Conservation (phyloP, 257 asterid species). For the Anisodus tanguticus region DNA sequence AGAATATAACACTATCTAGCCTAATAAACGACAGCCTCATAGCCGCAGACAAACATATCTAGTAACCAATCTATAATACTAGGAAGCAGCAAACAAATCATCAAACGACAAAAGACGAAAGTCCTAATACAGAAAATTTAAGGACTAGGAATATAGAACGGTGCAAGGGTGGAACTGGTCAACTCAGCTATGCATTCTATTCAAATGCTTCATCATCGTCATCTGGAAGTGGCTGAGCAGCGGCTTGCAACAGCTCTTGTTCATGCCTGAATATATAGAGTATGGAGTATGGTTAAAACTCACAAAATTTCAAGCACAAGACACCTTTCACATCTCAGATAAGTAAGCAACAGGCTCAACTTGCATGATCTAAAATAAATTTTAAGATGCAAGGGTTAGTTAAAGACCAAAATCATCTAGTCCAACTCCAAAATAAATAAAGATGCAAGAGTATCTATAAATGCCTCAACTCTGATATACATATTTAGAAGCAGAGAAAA, state of each 20-base stretch:
- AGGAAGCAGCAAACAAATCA: slow-evolving; percentile 19
- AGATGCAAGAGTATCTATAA: background rate
- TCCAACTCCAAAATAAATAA: slow-evolving; percentile 4
- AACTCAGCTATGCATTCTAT: slow-evolving; percentile 29
- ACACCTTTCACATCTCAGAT: background rate
- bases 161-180: background rate
- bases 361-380: background rate
- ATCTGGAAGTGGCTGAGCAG: slow-evolving; percentile 82
- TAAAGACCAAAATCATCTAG: background rate
- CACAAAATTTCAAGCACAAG: background rate
- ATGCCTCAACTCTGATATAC: background rate
- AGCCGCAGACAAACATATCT: background rate
- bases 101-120: background rate
- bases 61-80: background rate
- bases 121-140: slow-evolving; percentile 1
- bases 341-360: slow-evolving; percentile 11
- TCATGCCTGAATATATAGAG: slow-evolving; percentile 56
- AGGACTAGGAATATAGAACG: background rate
- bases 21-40: background rate
- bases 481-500: background rate
- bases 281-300: background rate
- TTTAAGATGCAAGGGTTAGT: background rate
- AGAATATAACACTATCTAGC: background rate
- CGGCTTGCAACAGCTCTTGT: slow-evolving; percentile 62
- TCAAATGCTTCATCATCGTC: slow-evolving; percentile 86